Percentiles rank a stretch among this genome's conserved stretches.
These are phyloP conservation scores for Brachypodium distachyon DNA, from an alignment of 202 grass and related monocot genomes.

Conservation along the genomic window DNA sequence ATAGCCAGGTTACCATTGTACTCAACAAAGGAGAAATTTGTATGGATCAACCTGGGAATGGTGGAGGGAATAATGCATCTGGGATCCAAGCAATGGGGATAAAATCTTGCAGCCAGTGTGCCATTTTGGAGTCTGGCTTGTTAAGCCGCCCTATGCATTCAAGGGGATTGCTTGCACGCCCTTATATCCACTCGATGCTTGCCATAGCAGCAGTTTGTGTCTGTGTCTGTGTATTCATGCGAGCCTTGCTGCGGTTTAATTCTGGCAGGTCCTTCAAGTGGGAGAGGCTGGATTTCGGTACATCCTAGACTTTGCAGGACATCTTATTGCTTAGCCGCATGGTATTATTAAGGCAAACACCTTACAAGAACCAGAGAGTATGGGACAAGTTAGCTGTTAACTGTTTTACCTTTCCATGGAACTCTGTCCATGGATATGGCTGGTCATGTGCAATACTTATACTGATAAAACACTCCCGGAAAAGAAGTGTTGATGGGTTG, in stretches of 20 bases:
- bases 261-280: conserved; percentile 71
- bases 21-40: conserved; percentile 41
- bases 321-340: not conserved
- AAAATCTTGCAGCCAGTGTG: conserved; percentile 62
- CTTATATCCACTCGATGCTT: conserved; percentile 85
- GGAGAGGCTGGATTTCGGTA: conserved; percentile 69
- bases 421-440: conserved; percentile 1
- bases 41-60: conserved; percentile 25
- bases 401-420: conserved; percentile 5
- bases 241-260: conserved; percentile 61
- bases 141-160: conserved; percentile 34
- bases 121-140: conserved; percentile 43
- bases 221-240: conserved; percentile 82
- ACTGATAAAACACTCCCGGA: not conserved
- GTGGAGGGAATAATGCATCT: conserved; percentile 22
- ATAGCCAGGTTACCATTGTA: conserved; percentile 58
- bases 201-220: conserved; percentile 96
- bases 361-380: not conserved
- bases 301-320: conserved; percentile 16
- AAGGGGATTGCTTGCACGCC: conserved; percentile 64
- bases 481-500: not conserved
- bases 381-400: conserved; percentile 1
- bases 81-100: conserved; percentile 27
- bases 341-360: conserved; percentile 12
- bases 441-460: not conserved